Base-by-base conservation (phyloP, 768 basidiomycete genomes). In the Rhizopogon vinicolor region DNA sequence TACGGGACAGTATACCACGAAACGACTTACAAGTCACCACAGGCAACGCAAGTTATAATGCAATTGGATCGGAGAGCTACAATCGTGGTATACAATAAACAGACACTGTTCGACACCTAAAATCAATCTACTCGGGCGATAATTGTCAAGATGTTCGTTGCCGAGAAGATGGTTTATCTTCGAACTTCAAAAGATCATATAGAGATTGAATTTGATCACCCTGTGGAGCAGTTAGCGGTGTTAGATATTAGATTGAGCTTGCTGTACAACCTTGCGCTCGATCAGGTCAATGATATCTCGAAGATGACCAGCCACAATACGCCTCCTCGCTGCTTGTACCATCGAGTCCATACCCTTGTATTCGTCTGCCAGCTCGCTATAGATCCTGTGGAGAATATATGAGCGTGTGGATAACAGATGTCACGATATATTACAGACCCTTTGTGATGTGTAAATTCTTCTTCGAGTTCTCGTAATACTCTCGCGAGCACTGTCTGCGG, bases 401-500 rank as follows among this genome's bases (percentile, higher is more conserved):
- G 28, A 68, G 60, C 3, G 3, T 10, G 41, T 37, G 52, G n/a
- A 16, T 31, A 14, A 41, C 39, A 29, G 1, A n/a, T 10, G 5
- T 40, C 18, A 44, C 10, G 19, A 6, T 19, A 25, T 13, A 9
- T 41, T 42, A 74, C 85, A 29, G 60, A 98, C 97, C 88, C 85
- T 72, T 93, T 97, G 69, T 95, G 96, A 72, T 93, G 92, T 37
- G 83, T 83, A 65, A 98, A 98, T 66, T 99, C 96, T 58, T 93
- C 93, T 67, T 98, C 96, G 7, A 99, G 76, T 70, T 96, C 93
- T 57, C 87, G 69, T 31, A 98, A 74, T 10, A 97, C 92, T 3
- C 89, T 77, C 29, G 85, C 79, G 3, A 97, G 79, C 12, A 96
- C 83, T 1, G 93, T 94, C 70, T 98, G 95, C 22, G 93, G 89